These are phyloP conservation scores for Ploettnerulaceae sp. DNA, from an alignment of 2,329 filamentous ascomycete species.

Conservation along the genomic window DNA sequence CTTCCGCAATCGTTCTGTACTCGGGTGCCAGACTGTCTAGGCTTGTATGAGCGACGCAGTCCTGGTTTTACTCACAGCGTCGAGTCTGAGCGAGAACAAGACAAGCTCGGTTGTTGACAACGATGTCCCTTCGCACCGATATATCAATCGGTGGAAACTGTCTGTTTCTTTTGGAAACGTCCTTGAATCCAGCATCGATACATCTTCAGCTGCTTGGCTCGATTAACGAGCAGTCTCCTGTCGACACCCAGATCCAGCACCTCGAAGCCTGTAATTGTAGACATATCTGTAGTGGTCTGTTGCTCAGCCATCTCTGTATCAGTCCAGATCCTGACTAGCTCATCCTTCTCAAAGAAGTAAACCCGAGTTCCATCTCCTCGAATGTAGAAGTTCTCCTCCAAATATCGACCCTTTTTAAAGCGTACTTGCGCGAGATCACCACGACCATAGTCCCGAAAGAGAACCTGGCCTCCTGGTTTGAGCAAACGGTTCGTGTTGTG, in stretches of 20 bases:
- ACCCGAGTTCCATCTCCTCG: conserved; percentile 92
- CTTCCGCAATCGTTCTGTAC: too few species aligned
- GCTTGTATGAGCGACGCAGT: too few species aligned
- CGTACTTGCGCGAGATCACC: conserved; percentile 94
- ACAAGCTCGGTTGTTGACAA: too few species aligned
- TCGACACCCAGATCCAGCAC: conserved; percentile 78
- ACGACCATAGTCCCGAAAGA: conserved; percentile 94
- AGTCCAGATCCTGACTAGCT: conserved; percentile 76
- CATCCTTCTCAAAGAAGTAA: conserved; percentile 91
- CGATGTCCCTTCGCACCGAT: too few species aligned
- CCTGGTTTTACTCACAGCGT: too few species aligned
- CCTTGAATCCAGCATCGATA: conserved; percentile 96
- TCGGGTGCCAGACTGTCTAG: too few species aligned
- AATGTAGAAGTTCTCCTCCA: conserved; percentile 97
- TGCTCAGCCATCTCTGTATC: conserved; percentile 33
- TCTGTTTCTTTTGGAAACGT: conserved; percentile 59
- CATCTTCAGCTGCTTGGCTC: conserved; percentile 90
- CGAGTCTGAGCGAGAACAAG: too few species aligned
- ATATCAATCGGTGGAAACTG: not conserved
- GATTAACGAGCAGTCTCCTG: conserved; percentile 84
- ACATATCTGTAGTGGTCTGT: conserved; percentile 6
- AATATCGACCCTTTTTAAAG: conserved; percentile 90
- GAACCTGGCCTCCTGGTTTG: conserved; percentile 86
- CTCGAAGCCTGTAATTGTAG: conserved; percentile 49
- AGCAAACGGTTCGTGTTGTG: conserved; percentile 75